Conservation (phyloP, 2,329 filamentous ascomycete species). For the Catunica adiposa region DNA sequence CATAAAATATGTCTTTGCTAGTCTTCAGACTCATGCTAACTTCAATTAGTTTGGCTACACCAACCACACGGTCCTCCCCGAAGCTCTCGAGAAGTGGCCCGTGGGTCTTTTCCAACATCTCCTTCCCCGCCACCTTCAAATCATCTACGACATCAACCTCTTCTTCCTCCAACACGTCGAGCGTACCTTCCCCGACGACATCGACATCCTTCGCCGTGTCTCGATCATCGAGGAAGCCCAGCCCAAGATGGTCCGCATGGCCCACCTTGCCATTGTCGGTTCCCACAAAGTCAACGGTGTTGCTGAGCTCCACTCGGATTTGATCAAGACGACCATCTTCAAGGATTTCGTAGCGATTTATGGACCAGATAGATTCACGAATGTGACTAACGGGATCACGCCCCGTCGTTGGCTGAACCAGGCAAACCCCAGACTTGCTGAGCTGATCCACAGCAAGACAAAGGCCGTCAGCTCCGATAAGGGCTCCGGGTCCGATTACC, state of each 20-base stretch:
- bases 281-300: conserved; percentile 99
- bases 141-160: conserved; percentile 96
- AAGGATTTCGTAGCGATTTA: conserved; percentile 95
- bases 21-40: not conserved
- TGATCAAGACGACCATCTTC: conserved; percentile 99
- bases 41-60: conserved; percentile 67
- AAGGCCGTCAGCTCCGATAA: not conserved
- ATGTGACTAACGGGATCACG: conserved; percentile 96
- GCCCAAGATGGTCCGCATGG: conserved; percentile 98
- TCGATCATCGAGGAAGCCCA: conserved; percentile 96
- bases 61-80: conserved; percentile 93
- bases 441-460: conserved; percentile 83
- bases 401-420: conserved; percentile 94
- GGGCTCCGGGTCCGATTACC: conserved; percentile 49
- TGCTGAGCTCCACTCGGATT: conserved; percentile 88
- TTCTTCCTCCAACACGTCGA: conserved; percentile 85
- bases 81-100: conserved; percentile 96
- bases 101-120: conserved; percentile 84
- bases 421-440: conserved; percentile 82
- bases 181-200: conserved; percentile 74
- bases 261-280: conserved; percentile 81
- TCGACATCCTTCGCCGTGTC: conserved; percentile 70
- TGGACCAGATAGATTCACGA: conserved; percentile 93
- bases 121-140: conserved; percentile 83
- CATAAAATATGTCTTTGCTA: not conserved